Evolutionary conservation across 179 eudicot genomes (phyloP).

Genomic region (Spergularia azorica): DNA sequence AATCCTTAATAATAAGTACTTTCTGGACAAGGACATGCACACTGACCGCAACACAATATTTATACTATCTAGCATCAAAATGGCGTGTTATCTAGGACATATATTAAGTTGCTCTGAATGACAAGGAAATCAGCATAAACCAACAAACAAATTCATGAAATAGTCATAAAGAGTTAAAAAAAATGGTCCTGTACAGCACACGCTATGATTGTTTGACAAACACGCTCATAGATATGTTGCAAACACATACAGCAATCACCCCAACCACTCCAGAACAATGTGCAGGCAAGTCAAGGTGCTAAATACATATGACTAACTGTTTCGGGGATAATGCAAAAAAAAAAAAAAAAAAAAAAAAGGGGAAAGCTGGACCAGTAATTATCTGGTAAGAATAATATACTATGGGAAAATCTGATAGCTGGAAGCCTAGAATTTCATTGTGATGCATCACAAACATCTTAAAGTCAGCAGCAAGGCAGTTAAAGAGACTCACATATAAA

Average conservation of each 20-base stretch:
- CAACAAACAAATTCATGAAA: not conserved
- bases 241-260: not conserved
- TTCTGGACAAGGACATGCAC: not conserved
- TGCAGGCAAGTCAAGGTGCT: slow-evolving; percentile 6
- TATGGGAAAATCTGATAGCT: too few species aligned
- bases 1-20: not conserved
- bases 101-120: not conserved
- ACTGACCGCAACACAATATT: not conserved
- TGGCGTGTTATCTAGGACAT: not conserved
- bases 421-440: too few species aligned
- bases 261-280: not conserved
- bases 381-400: too few species aligned
- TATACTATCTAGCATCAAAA: not conserved
- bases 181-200: not conserved
- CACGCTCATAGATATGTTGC: not conserved
- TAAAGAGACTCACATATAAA: too few species aligned
- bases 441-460: too few species aligned
- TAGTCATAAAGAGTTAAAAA: not conserved
- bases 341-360: not conserved
- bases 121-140: not conserved
- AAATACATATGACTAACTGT: not conserved
- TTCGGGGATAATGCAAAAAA: not conserved
- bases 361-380: too few species aligned
- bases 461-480: too few species aligned
- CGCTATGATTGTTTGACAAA: not conserved